Percentiles rank a stretch among this genome's conserved stretches.
Conservation (phyloP, 331 rosid species). For the Telfairia occidentalis region DNA sequence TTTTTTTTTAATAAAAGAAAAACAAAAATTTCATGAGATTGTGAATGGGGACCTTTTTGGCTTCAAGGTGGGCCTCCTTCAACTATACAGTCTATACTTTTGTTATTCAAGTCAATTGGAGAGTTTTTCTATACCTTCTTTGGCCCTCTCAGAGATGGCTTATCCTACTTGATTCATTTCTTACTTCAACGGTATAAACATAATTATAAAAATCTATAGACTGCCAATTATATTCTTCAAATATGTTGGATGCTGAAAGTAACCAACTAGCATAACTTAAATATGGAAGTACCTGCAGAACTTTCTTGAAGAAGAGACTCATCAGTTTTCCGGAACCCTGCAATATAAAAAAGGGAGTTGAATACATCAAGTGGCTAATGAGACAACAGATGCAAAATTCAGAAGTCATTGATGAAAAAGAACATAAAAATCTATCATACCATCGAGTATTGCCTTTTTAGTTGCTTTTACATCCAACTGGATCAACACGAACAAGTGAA, state of each 20-base stretch:
- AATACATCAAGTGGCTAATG: slow-evolving; percentile 4
- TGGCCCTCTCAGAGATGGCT: not conserved
- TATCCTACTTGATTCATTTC: too few relatives aligned
- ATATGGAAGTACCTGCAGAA: slow-evolving; percentile 37
- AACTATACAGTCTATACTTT: not conserved
- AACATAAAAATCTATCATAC: slow-evolving; percentile 22
- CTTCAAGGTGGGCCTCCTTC: not conserved
- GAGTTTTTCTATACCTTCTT: not conserved
- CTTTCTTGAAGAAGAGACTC: slow-evolving; percentile 70
- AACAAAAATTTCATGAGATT: not conserved
- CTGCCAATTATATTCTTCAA: not conserved
- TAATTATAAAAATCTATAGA: not conserved
- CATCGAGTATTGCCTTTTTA: slow-evolving; percentile 74
- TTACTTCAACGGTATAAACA: not conserved
- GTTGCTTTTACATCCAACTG: slow-evolving; percentile 73
- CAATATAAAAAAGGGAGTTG: slow-evolving; percentile 2
- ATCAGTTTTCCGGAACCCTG: slow-evolving; percentile 75
- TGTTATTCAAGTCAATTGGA: not conserved
- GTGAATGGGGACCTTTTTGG: not conserved
- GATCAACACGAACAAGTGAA: slow-evolving; percentile 13
- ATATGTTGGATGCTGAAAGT: not conserved
- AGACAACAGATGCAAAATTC: not conserved
- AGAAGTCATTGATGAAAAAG: not conserved
- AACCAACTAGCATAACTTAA: not conserved
- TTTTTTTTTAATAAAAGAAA: not conserved